Conservation (phyloP, 371 early-diverging fungal genomes). For the Mortierella sp. region DNA sequence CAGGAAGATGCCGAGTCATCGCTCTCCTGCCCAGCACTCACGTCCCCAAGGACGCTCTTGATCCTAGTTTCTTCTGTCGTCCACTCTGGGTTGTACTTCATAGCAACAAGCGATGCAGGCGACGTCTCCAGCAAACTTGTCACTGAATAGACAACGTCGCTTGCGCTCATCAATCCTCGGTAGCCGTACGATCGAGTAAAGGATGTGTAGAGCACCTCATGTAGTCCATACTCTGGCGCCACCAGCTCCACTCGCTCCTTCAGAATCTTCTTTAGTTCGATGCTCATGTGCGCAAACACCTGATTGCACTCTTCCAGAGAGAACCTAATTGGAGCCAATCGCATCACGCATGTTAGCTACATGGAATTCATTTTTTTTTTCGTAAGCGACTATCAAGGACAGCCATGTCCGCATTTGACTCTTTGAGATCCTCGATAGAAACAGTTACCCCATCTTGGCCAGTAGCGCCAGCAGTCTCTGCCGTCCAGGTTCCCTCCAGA, state of each 20-base stretch:
- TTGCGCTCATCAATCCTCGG: conserved; percentile 79
- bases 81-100: conserved; percentile 59
- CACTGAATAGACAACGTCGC: conserved; percentile 86
- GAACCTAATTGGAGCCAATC: conserved; percentile 61
- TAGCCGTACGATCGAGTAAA: conserved; percentile 88
- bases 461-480: conserved; percentile 82
- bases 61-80: conserved; percentile 27
- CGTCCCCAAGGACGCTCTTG: conserved; percentile 22
- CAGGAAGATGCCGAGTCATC: conserved; percentile 28
- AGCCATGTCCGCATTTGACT: too few relatives aligned
- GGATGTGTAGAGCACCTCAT: conserved; percentile 82
- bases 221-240: conserved; percentile 84
- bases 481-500: conserved; percentile 89
- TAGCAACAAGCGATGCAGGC: conserved; percentile 60
- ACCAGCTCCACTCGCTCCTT: conserved; percentile 74
- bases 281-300: conserved; percentile 84
- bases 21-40: conserved; percentile 1
- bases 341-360: neutral
- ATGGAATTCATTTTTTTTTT: neutral
- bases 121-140: conserved; percentile 81
- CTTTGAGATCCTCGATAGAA: too few relatives aligned
- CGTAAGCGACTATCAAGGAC: conserved; percentile 46
- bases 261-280: conserved; percentile 78
- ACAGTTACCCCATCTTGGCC: conserved; percentile 84
- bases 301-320: conserved; percentile 77